These are phyloP conservation scores for Canna indica DNA, from an alignment of 176 grass and related monocot genomes.

Conservation along the genomic window DNA sequence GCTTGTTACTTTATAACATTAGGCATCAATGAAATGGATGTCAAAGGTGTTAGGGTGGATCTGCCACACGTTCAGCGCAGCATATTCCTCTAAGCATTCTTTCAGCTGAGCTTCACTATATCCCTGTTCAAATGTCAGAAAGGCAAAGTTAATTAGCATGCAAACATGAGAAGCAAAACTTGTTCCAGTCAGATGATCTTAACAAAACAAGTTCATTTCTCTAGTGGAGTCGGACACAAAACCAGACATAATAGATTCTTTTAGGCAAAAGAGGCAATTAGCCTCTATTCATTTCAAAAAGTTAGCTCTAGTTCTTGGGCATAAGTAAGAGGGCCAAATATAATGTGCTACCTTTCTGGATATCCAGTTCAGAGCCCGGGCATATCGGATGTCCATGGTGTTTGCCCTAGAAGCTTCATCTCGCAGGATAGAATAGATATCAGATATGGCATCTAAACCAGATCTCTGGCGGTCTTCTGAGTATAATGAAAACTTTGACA, in stretches of 20 bases:
- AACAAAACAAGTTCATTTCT: too few relatives aligned
- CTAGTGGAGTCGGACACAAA: too few relatives aligned
- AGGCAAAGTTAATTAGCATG: not conserved
- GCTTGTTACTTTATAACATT: not conserved
- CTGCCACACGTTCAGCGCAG: constrained; percentile 95
- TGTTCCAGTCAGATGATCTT: too few relatives aligned
- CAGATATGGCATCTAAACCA: constrained; percentile 91
- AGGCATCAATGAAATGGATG: constrained; percentile 89
- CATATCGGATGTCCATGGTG: constrained; percentile 88
- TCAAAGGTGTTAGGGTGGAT: constrained; percentile 92
- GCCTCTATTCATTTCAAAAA: too few relatives aligned
- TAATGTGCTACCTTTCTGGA: constrained; percentile 99
- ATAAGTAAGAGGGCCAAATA: too few relatives aligned
- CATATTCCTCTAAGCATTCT: constrained; percentile 95
- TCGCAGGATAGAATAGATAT: constrained; percentile 94
- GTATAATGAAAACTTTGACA: constrained; percentile 93
- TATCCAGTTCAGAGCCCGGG: constrained; percentile 93
- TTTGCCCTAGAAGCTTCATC: constrained; percentile 76
- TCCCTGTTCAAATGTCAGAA: constrained; percentile 33
- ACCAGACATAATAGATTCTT: too few relatives aligned
- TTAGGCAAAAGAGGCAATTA: too few relatives aligned
- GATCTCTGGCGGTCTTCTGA: constrained; percentile 85
- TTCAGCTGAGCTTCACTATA: constrained; percentile 95
- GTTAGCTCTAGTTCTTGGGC: too few relatives aligned
- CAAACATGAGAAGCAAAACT: not conserved